phyloP scores from a whole-genome alignment of 2,329 filamentous ascomycete species.

The Aspergillus costaricaensis region DNA sequence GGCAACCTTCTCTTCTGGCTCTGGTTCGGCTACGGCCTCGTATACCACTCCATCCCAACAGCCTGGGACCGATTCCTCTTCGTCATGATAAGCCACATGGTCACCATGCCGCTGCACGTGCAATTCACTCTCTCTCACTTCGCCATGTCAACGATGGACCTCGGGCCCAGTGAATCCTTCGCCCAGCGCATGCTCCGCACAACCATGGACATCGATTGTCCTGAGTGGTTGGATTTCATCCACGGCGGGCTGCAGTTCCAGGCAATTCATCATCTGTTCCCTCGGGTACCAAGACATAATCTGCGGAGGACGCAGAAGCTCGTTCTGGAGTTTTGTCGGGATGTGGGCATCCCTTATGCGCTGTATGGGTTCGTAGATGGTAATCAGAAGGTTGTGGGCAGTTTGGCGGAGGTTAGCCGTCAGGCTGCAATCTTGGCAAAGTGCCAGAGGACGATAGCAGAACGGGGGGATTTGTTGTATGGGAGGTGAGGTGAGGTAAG shows the following conservation, averaged over 20 bases:
- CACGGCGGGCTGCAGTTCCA: conserved; percentile 88
- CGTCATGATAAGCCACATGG: conserved; percentile 74
- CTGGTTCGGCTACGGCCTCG: conserved; percentile 76
- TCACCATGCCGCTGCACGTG: conserved; percentile 77
- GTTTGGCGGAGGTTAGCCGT: conserved; percentile 71
- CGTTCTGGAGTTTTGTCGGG: conserved; percentile 75
- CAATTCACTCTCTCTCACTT: conserved; percentile 93
- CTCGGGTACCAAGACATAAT: conserved; percentile 79
- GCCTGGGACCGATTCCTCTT: conserved; percentile 69
- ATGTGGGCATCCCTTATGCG: conserved; percentile 79
- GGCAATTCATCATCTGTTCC: conserved; percentile 80
- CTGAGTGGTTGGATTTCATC: conserved; percentile 81
- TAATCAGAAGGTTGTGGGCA: conserved; percentile 73
- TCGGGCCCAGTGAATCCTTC: conserved; percentile 80
- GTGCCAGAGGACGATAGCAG: conserved; percentile 57
- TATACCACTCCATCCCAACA: conserved; percentile 70
- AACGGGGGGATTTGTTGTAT: background rate
- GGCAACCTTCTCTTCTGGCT: conserved; percentile 79
- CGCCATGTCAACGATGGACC: conserved; percentile 83
- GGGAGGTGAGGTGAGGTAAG: background rate
- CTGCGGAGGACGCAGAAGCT: conserved; percentile 70
- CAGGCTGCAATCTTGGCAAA: conserved; percentile 73
- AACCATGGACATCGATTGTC: conserved; percentile 89
- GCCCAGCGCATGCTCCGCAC: conserved; percentile 85
- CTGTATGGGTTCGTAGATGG: conserved; percentile 79